Percentiles rank a stretch among this genome's conserved stretches.
phyloP scores from a whole-genome alignment of 371 early-diverging fungal genomes.

The Circinella umbellata region DNA sequence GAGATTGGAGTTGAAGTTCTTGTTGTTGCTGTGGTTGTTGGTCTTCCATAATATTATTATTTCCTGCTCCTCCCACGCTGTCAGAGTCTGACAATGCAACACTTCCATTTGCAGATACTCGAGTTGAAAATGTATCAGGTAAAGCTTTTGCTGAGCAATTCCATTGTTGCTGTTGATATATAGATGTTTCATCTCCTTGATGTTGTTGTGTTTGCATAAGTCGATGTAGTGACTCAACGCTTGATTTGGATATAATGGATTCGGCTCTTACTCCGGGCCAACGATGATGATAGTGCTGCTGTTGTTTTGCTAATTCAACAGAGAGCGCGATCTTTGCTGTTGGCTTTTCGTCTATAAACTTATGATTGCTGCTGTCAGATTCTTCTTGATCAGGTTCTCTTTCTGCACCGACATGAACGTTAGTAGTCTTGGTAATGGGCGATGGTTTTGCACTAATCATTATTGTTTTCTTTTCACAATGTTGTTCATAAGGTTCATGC shows the following conservation, averaged over 20 bases:
- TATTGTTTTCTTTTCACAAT: constrained; percentile 7
- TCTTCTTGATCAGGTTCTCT: background rate
- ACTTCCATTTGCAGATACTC: constrained; percentile 14
- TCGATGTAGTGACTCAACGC: constrained; percentile 1
- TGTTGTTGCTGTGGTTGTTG: background rate
- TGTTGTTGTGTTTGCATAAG: constrained; percentile 1
- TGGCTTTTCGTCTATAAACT: constrained; percentile 9
- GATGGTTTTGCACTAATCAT: constrained; percentile 9
- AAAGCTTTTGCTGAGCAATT: constrained; percentile 14
- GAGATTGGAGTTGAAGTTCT: background rate
- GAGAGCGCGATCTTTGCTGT: constrained; percentile 11
- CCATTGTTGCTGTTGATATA: constrained; percentile 9
- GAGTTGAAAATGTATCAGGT: constrained; percentile 11
- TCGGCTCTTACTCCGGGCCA: constrained; percentile 3
- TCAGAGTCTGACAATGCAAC: constrained; percentile 10
- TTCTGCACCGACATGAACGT: constrained; percentile 9
- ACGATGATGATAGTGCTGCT: background rate
- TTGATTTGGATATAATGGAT: constrained; percentile 5
- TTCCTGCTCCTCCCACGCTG: background rate
- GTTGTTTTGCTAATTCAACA: constrained; percentile 3
- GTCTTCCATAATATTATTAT: background rate
- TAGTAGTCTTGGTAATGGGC: constrained; percentile 4
- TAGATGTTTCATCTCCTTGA: constrained; percentile 1
- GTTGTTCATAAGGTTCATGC: background rate
- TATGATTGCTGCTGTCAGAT: background rate